Percentiles rank a stretch among this genome's conserved stretches.
These are phyloP conservation scores for Podaxis pistillaris DNA, from an alignment of 768 basidiomycete genomes.

Conservation along the genomic window DNA sequence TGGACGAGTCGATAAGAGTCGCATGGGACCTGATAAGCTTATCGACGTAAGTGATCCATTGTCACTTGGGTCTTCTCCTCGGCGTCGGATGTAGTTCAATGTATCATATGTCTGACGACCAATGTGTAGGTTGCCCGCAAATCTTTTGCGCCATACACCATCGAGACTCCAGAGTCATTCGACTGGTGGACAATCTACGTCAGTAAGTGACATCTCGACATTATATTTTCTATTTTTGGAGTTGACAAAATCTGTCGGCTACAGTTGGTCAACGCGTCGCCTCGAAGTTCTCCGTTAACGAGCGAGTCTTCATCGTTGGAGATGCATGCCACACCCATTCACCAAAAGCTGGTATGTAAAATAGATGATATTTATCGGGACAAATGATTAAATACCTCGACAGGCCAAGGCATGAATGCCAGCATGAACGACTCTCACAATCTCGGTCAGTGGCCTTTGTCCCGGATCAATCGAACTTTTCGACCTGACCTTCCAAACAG, in stretches of 20 bases:
- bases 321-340: conserved; percentile 75
- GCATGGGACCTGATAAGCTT: conserved; percentile 48
- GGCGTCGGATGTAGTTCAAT: background rate
- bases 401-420: conserved; percentile 77
- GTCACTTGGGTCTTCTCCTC: background rate
- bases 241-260: background rate
- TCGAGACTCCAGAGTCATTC: conserved; percentile 46
- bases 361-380: too few species aligned
- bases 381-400: background rate
- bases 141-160: conserved; percentile 54
- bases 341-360: conserved; percentile 54
- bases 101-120: background rate
- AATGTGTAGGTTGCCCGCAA: conserved; percentile 48
- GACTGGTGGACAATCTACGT: conserved; percentile 78
- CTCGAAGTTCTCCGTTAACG: conserved; percentile 53
- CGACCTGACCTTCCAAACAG: conserved; percentile 22
- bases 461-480: background rate
- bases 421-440: conserved; percentile 78
- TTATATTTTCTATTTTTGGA: background rate
- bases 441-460: conserved; percentile 38
- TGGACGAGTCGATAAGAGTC: conserved; percentile 54
- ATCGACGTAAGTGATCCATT: conserved; percentile 40
- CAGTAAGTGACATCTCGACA: conserved; percentile 37
- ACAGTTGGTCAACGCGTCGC: conserved; percentile 77
- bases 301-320: conserved; percentile 74